Evolutionary conservation across 2,329 filamentous ascomycete species (phyloP).

Genomic region (Emericellopsis cladophorae): DNA sequence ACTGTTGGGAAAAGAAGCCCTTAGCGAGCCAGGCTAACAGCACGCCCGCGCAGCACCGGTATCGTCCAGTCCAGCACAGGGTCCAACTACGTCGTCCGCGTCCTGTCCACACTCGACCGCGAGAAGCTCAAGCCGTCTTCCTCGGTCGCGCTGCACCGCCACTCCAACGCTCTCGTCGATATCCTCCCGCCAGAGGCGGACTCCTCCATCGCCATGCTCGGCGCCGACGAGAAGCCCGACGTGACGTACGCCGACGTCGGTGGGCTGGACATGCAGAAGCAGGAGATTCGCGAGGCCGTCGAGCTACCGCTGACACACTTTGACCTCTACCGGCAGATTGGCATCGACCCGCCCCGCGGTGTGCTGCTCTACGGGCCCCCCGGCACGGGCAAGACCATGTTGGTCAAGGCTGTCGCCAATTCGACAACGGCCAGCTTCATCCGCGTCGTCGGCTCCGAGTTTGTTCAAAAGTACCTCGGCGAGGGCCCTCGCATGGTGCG

Average conservation of each 20-base stretch:
- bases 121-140: conserved; percentile 97
- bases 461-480: conserved; percentile 97
- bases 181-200: conserved; percentile 98
- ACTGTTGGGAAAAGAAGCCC: no score
- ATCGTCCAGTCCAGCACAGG: conserved; percentile 98
- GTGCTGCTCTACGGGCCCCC: conserved; percentile 93
- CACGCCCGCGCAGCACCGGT: conserved; percentile 57
- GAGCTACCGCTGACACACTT: conserved; percentile 96
- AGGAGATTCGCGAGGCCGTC: conserved; percentile 95
- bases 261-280: conserved; percentile 98
- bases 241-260: conserved; percentile 97
- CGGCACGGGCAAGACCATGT: conserved; percentile 92
- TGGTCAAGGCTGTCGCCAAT: conserved; percentile 97
- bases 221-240: conserved; percentile 92
- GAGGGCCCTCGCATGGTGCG: conserved; percentile 98
- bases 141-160: conserved; percentile 91
- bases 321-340: conserved; percentile 97
- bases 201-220: conserved; percentile 97
- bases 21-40: conserved; percentile 2
- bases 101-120: conserved; percentile 94
- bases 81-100: conserved; percentile 97
- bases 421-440: conserved; percentile 98
- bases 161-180: conserved; percentile 96
- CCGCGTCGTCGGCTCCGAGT: conserved; percentile 93
- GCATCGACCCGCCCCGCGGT: conserved; percentile 93